These are phyloP conservation scores for Phoma sp. DNA, from an alignment of 2,329 filamentous ascomycete species.

Conservation along the genomic window DNA sequence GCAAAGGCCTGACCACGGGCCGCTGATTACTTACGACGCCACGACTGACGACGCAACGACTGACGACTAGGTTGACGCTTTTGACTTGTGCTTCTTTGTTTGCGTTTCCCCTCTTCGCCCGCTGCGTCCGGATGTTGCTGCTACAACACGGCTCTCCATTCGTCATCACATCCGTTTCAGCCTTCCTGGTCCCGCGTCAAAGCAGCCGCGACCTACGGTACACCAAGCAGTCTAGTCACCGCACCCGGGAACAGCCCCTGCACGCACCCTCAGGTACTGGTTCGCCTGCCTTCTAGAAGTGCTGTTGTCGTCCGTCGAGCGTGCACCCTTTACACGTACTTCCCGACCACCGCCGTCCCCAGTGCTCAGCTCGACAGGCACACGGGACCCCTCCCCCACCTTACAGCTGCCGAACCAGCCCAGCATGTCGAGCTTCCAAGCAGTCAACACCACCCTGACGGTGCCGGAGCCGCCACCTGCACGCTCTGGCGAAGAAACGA, in stretches of 20 bases:
- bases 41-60: background rate
- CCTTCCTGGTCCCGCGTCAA: conserved; percentile 38
- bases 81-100: conserved; percentile 9
- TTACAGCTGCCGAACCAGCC: conserved; percentile 1
- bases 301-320: conserved; percentile 2
- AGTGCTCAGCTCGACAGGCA: conserved; percentile 15
- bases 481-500: conserved; percentile 59
- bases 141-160: conserved; percentile 41
- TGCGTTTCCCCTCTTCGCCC: conserved; percentile 18
- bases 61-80: background rate
- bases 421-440: conserved; percentile 64
- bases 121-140: conserved; percentile 44
- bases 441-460: conserved; percentile 64
- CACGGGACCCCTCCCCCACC: background rate
- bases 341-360: conserved; percentile 10
- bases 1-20: conserved; percentile 23
- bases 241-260: conserved; percentile 8
- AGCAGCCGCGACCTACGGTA: conserved; percentile 28
- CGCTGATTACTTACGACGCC: background rate
- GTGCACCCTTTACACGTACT: background rate
- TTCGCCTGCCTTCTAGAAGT: background rate
- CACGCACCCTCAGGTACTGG: conserved; percentile 8
- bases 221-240: conserved; percentile 22
- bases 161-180: conserved; percentile 48
- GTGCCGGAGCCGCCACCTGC: conserved; percentile 51